Evolutionary conservation across 257 asterid species (phyloP).

Genomic region (Thymus quinquecostatus): DNA sequence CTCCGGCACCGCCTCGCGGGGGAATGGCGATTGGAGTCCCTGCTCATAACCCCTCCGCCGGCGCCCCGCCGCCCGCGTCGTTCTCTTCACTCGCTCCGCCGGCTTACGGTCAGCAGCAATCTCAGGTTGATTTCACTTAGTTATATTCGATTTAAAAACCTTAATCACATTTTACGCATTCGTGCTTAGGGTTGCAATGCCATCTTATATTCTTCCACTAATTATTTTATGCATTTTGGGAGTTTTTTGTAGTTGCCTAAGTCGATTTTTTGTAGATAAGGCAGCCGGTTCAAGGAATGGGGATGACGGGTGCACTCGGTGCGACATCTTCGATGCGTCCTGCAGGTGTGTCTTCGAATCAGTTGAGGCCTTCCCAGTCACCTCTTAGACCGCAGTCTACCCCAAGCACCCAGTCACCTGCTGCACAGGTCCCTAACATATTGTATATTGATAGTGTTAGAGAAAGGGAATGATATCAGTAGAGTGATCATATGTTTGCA

Average conservation of each 20-base stretch:
- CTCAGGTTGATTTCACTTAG: constrained; percentile 47
- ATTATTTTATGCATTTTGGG: constrained; percentile 20
- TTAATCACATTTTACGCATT: neutral
- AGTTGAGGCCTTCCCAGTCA: constrained; percentile 63
- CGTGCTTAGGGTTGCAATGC: constrained; percentile 9
- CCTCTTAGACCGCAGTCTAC: constrained; percentile 64
- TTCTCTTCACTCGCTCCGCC: constrained; percentile 67
- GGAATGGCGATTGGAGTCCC: constrained; percentile 89
- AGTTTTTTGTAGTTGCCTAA: neutral
- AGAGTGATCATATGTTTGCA: constrained; percentile 6
- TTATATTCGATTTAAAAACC: neutral
- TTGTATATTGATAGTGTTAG: neutral
- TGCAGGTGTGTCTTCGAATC: constrained; percentile 51
- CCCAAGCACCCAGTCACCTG: constrained; percentile 58
- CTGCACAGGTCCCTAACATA: constrained; percentile 57
- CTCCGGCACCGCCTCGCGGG: constrained; percentile 55
- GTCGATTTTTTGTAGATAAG: constrained; percentile 51
- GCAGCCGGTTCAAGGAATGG: constrained; percentile 68
- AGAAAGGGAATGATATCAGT: neutral
- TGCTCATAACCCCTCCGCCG: constrained; percentile 59
- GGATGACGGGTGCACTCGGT: constrained; percentile 74
- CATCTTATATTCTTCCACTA: neutral
- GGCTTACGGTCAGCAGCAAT: constrained; percentile 64
- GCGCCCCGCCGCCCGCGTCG: constrained; percentile 56
- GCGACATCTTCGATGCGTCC: constrained; percentile 68